Evolutionary conservation across 1,139 yeast genomes (phyloP).

Genomic region (Citeromyces hawaiiensis): DNA sequence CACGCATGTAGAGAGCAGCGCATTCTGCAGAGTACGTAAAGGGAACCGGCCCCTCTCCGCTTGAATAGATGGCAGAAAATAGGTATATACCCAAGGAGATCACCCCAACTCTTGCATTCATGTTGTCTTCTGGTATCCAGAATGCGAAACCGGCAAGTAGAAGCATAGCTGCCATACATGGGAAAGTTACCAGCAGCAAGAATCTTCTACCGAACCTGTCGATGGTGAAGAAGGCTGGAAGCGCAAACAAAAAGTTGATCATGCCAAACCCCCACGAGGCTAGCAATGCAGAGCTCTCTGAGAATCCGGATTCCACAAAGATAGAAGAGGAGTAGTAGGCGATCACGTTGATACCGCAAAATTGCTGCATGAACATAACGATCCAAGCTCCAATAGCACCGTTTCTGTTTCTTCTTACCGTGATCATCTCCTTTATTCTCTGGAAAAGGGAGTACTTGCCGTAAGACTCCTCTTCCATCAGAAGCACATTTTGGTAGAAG

Average conservation of each 20-base stretch:
- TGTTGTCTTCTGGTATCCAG: slow-evolving; percentile 38
- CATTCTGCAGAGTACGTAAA: slow-evolving; percentile 84
- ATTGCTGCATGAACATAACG: slow-evolving; percentile 85
- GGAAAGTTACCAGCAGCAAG: slow-evolving; percentile 60
- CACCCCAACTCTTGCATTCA: slow-evolving; percentile 46
- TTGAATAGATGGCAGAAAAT: slow-evolving; percentile 62
- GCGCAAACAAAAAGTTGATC: slow-evolving; percentile 67
- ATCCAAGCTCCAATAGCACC: slow-evolving; percentile 74
- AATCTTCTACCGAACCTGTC: slow-evolving; percentile 71
- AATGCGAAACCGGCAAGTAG: slow-evolving; percentile 69
- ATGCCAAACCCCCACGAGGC: slow-evolving; percentile 86
- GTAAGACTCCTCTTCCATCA: slow-evolving; percentile 53
- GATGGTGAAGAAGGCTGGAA: slow-evolving; percentile 75
- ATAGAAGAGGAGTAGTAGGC: slow-evolving; percentile 72
- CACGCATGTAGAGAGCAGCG: slow-evolving; percentile 75
- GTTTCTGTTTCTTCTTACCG: slow-evolving; percentile 69
- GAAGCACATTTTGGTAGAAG: slow-evolving; percentile 55
- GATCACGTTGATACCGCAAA: slow-evolving; percentile 84
- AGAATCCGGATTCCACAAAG: slow-evolving; percentile 54
- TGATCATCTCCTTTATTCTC: slow-evolving; percentile 41
- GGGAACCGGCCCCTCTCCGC: slow-evolving; percentile 87
- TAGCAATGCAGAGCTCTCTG: slow-evolving; percentile 45
- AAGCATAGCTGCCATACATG: slow-evolving; percentile 55
- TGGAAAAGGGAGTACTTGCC: slow-evolving; percentile 34
- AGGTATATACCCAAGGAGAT: slow-evolving; percentile 63